Percentiles rank a stretch among this genome's conserved stretches.
phyloP scores from a whole-genome alignment of 164 flowering plant species.

The Dillenia suffruticosa region DNA sequence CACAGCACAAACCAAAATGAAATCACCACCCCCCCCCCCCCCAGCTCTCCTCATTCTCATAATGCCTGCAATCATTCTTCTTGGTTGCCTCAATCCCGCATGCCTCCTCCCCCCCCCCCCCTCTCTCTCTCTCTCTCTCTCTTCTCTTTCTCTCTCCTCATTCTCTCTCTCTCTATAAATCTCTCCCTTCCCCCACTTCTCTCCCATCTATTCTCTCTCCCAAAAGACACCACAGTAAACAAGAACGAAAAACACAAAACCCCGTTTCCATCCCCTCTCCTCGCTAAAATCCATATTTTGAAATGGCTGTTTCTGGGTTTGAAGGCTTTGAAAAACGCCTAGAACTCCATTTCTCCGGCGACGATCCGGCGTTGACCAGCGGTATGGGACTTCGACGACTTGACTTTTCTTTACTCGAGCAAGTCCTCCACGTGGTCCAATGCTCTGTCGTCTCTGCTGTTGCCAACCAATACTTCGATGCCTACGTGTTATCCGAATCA shows the following conservation, averaged over 20 bases:
- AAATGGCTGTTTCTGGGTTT: constrained; percentile 75
- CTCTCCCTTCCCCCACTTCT: constrained; percentile 3
- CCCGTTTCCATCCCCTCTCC: not conserved
- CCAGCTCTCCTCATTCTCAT: constrained; percentile 30
- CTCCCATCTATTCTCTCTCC: constrained; percentile 21
- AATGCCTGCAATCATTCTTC: constrained; percentile 64
- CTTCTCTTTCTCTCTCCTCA: constrained; percentile 7
- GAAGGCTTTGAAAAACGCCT: constrained; percentile 90
- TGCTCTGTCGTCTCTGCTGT: constrained; percentile 89
- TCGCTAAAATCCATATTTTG: constrained; percentile 5
- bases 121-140: constrained; percentile 3
- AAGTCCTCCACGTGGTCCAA: constrained; percentile 65
- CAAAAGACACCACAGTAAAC: constrained; percentile 1
- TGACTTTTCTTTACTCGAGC: constrained; percentile 35
- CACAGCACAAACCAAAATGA: constrained; percentile 21
- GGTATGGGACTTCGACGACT: constrained; percentile 50
- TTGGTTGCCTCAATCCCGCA: constrained; percentile 78
- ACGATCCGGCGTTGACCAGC: constrained; percentile 28
- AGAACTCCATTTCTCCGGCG: constrained; percentile 79
- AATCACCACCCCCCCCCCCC: too few relatives aligned
- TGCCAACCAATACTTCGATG: constrained; percentile 60
- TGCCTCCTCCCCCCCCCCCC: constrained; percentile 25
- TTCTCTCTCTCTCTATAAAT: constrained; percentile 5
- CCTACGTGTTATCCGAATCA: constrained; percentile 92
- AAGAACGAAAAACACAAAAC: too few relatives aligned